Base-by-base conservation (phyloP, 2,329 filamentous ascomycete species). In the Stachybotrys chlorohalonatus region DNA sequence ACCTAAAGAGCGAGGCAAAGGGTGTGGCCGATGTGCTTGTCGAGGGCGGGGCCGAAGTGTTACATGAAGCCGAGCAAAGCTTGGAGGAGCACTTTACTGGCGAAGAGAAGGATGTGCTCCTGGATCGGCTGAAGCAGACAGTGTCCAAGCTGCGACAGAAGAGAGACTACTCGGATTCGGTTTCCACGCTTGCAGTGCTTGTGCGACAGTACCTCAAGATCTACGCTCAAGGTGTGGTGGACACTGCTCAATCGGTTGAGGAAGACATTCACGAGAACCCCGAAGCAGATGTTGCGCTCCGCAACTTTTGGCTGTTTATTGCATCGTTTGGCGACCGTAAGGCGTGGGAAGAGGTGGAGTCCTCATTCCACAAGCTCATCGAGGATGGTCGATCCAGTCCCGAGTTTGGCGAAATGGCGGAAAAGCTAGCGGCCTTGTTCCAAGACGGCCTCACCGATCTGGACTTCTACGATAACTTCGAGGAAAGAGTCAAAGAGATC, bases 391-490 rank as follows among this genome's bases (percentile, higher is more conserved):
- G 86, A 56, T 85, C 83, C 39, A 90, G 96, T 62, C 87, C 89
- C 0, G 84, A 94, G 53, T 94, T 96, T 56, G 90, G 96, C 62
- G 75, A 84, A 13, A 73, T 96, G 31, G 82, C 95, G 66, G 78
- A 78, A 24, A 83, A 95, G 49, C 74, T 92, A 32, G 88, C 87
- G 11, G 82, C 85, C 54, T 82, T 88, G 5, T 70, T 96, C 5
- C 87, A 95, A 64, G 85, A 87, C 58, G 85, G 96, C 68, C 74
- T 97, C 47, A 94, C 85, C 0, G 88, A 96, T 58, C 92, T 93
- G 0, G 81, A 85, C 5, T 96, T 96, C 70, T 89, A 95, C 63
- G 36, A 42, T 5, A 42, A 89, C 46, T 84, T 84, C 0, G 83
- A 87, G 30, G 68, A 77, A 51, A 76, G 77, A 9, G 70, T 85